These are phyloP conservation scores for Triangularia setosa DNA, from an alignment of 2,329 filamentous ascomycete species.

Conservation along the genomic window DNA sequence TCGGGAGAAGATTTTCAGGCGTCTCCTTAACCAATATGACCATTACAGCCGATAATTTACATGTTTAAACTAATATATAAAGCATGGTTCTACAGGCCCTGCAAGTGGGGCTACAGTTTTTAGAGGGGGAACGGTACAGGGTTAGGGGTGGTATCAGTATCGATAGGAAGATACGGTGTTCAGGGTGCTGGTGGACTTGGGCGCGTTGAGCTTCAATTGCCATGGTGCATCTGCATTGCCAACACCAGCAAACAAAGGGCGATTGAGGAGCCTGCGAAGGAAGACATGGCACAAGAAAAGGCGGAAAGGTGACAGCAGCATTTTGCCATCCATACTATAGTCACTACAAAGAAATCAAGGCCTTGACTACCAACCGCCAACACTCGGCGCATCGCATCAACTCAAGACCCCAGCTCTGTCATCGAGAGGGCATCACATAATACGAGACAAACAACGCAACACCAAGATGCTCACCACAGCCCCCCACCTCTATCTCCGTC, in stretches of 20 bases:
- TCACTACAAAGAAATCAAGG: not conserved
- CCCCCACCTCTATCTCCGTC: conserved; percentile 58
- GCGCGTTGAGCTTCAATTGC: not conserved
- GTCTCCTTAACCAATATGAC: conserved; percentile 55
- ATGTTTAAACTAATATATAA: not conserved
- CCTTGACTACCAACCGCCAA: not conserved
- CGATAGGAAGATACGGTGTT: not conserved
- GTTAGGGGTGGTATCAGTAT: not conserved
- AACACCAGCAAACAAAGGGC: not conserved
- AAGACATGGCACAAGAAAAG: not conserved
- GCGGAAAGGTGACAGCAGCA: not conserved
- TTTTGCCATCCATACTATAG: not conserved
- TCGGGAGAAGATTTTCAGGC: conserved; percentile 45
- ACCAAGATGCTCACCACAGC: conserved; percentile 56
- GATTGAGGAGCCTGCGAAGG: not conserved
- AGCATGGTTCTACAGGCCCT: not conserved
- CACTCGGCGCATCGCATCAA: not conserved
- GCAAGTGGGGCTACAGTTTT: not conserved
- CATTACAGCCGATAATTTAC: conserved; percentile 54
- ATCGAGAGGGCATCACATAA: not conserved
- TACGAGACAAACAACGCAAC: not conserved
- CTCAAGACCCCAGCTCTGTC: not conserved
- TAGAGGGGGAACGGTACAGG: not conserved
- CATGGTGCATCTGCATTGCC: not conserved
- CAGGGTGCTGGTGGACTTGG: not conserved